phyloP scores from a whole-genome alignment of 495 filamentous ascomycete genomes.

The Neurospora sp. region DNA sequence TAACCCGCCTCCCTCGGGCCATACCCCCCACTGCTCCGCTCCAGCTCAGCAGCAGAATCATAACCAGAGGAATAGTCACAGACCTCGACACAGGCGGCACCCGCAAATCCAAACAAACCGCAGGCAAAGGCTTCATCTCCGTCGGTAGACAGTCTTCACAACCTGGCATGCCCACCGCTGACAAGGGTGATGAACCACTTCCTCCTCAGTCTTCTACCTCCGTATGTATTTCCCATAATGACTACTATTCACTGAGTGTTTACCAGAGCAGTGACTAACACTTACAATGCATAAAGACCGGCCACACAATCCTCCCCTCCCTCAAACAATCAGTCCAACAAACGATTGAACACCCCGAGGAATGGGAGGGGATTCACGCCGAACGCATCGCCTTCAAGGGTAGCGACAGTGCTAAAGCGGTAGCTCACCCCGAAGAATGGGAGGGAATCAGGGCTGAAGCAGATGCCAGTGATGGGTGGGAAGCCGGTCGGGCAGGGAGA shows the following conservation, averaged over 20 bases:
- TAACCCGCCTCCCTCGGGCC: background rate
- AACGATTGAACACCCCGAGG: background rate
- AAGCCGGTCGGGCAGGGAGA: background rate
- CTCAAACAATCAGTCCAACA: background rate
- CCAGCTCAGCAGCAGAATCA: background rate
- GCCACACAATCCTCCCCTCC: background rate
- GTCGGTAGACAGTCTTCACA: background rate
- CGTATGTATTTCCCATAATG: no score
- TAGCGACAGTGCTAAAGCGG: background rate
- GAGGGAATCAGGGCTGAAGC: background rate
- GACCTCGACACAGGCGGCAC: background rate
- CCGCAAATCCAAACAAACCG: background rate
- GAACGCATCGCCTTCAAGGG: background rate
- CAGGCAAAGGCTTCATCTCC: background rate
- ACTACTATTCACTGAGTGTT: no score
- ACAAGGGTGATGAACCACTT: background rate
- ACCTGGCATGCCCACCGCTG: background rate
- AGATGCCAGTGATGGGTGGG: background rate
- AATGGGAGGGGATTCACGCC: background rate
- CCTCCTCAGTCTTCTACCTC: background rate
- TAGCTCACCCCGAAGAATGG: background rate
- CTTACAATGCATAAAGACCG: background rate
- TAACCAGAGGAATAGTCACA: background rate
- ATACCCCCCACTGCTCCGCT: background rate
- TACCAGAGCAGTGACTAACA: background rate